Conservation (phyloP, 2,329 filamentous ascomycete species). For the Penicillium sp. region DNA sequence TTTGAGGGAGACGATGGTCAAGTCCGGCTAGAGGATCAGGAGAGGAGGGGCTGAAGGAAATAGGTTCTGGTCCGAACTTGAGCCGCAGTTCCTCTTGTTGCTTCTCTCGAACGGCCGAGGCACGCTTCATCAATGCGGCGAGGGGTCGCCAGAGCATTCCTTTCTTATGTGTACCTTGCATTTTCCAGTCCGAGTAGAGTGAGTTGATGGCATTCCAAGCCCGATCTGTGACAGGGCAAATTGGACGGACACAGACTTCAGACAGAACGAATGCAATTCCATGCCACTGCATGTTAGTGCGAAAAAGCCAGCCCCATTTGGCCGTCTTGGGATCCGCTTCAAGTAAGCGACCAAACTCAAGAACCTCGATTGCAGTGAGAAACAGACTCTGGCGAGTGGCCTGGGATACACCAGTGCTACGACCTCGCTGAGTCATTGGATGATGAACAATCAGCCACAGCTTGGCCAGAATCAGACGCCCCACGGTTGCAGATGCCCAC, state of each 20-base stretch:
- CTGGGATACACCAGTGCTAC: constrained; percentile 56
- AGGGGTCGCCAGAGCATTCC: constrained; percentile 64
- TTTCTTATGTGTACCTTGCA: constrained; percentile 42
- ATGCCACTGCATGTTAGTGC: constrained; percentile 65
- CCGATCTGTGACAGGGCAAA: constrained; percentile 57
- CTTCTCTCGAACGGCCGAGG: constrained; percentile 52
- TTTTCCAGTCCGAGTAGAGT: constrained; percentile 41
- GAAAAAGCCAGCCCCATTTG: constrained; percentile 65
- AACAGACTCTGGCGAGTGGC: constrained; percentile 68
- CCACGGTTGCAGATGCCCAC: constrained; percentile 67
- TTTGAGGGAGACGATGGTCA: constrained; percentile 21
- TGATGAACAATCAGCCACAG: constrained; percentile 76
- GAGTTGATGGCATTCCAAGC: constrained; percentile 59
- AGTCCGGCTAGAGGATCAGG: constrained; percentile 6
- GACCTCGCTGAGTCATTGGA: constrained; percentile 60
- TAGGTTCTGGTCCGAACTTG: constrained; percentile 18
- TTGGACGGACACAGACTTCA: constrained; percentile 57
- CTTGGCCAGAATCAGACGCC: constrained; percentile 71
- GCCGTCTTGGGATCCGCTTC: constrained; percentile 61
- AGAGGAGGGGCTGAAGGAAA: constrained; percentile 3
- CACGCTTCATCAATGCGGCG: constrained; percentile 59
- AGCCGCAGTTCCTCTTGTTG: constrained; percentile 40
- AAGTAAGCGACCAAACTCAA: constrained; percentile 67
- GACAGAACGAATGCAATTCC: constrained; percentile 60
- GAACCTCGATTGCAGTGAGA: constrained; percentile 68